Base-by-base conservation (phyloP, 352 stramenopile species). In the Blastocystis sp. region DNA sequence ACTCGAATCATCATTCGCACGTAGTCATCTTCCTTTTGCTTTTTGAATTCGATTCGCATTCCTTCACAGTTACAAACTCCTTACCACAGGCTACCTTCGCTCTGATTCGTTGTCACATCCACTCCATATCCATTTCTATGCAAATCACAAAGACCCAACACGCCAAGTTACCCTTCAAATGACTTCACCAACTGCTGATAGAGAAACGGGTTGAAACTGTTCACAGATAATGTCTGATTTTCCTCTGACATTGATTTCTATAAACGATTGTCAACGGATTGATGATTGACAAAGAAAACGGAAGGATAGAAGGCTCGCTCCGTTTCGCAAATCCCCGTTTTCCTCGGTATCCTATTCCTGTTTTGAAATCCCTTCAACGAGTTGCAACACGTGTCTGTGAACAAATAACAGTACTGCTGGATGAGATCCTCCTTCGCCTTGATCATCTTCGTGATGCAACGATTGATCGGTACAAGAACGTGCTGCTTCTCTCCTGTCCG, bases 41-140 rank as follows among this genome's bases (percentile, higher is more conserved):
- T 78, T 61, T n/a, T 32, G 67, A 78, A 78, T 56, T 78, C 67
- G 48, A 78, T 78, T 57, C 67, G 21, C 42, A 78, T 78, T 78
- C 67, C 67, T 78, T 18, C 18, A 7, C n/a, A 0, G n/a, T 42
- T 32, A 53, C 18, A 59, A 59, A 78, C 38, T 24, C 42, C 16
- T 18, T n/a, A 48, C 9, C 24, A 57, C 42, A 32, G n/a, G 16
- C 21, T 44, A 78, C 67, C 48, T 61, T 78, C 42, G 49, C 46
- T 78, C 44, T 78, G 67, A 42, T 78, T 78, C 46, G 44, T 38
- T 7, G 67, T 61, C 11, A 36, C 32, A 24, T 78, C 67, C 21
- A 59, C 38, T 32, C 27, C 36, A 40, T 59, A 78, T 61, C 32
- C 67, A 18, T 78, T 21, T 27, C 67, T 78, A 78, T 34, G n/a